Conservation (phyloP, 2,329 filamentous ascomycete genomes). For the Cercospora citrullina region DNA sequence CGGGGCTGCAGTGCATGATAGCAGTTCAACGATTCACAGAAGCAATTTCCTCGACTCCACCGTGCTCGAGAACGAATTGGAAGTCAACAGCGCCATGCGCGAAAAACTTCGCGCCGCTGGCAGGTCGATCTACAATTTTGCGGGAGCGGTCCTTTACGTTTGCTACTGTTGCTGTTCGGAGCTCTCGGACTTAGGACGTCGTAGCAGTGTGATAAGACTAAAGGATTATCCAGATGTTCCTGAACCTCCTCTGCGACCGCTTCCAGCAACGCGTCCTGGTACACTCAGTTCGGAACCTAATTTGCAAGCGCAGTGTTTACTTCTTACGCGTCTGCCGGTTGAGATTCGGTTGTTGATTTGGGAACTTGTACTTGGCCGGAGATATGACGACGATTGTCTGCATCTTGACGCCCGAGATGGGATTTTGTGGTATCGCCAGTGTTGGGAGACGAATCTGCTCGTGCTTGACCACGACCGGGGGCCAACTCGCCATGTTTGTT, state of each 20-base stretch:
- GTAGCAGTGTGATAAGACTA: neutral
- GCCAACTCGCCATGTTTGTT: neutral
- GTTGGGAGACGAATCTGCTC: neutral
- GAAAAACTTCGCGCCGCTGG: neutral
- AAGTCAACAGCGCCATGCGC: neutral
- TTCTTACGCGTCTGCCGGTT: neutral
- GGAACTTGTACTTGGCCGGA: neutral
- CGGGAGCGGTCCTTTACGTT: neutral
- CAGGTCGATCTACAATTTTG: too few relatives aligned
- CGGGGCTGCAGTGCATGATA: too few relatives aligned
- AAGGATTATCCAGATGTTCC: neutral
- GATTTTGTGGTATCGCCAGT: neutral
- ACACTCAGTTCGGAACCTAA: neutral
- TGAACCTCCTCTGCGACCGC: neutral
- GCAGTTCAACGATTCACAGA: too few relatives aligned
- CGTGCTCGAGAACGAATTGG: neutral
- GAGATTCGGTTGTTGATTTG: neutral
- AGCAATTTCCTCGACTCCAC: neutral
- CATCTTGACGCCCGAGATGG: neutral
- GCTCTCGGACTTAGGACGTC: neutral
- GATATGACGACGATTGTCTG: neutral
- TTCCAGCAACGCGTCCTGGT: neutral
- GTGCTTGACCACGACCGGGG: too few relatives aligned
- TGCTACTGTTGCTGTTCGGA: neutral
- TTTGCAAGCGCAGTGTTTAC: neutral